phyloP scores from a whole-genome alignment of 2,329 filamentous ascomycete genomes.

The Microcyclosporella mali region DNA sequence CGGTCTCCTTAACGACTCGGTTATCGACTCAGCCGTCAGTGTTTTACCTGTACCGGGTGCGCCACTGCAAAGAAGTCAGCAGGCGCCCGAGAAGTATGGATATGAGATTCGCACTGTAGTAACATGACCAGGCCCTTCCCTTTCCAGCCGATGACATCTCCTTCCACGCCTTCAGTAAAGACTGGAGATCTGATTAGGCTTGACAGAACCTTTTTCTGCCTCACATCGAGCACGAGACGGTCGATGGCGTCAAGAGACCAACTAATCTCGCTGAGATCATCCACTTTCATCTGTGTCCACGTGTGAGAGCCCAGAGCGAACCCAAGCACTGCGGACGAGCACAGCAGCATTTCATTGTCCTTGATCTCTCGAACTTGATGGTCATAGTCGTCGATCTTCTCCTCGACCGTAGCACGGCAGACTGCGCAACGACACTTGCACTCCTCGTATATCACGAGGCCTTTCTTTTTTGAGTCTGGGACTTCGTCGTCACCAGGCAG shows the following conservation, averaged over 20 bases:
- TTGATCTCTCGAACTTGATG: conserved; percentile 5
- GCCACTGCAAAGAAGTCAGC: no score
- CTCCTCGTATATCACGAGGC: not conserved
- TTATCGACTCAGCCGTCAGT: conserved; percentile 45
- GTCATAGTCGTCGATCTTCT: conserved; percentile 6
- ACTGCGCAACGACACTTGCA: conserved; percentile 6
- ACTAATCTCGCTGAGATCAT: not conserved
- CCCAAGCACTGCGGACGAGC: conserved; percentile 3
- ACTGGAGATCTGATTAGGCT: conserved; percentile 6
- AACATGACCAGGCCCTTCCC: conserved; percentile 2
- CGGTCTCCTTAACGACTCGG: conserved; percentile 30
- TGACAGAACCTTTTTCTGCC: conserved; percentile 4
- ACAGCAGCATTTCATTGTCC: conserved; percentile 1
- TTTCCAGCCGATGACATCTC: conserved; percentile 3
- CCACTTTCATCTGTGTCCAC: conserved; percentile 2
- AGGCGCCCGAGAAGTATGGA: no score
- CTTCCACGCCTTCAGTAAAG: conserved; percentile 5
- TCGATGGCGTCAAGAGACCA: conserved; percentile 3
- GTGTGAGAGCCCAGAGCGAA: conserved; percentile 2
- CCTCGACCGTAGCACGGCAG: not conserved
- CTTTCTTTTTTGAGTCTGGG: not conserved
- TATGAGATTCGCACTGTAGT: not conserved
- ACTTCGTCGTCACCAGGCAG: conserved; percentile 2
- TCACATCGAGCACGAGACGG: conserved; percentile 1
- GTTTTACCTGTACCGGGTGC: conserved; percentile 51